These are phyloP conservation scores for Achlya hypogyna DNA, from an alignment of 352 stramenopile genomes.

Conservation along the genomic window DNA sequence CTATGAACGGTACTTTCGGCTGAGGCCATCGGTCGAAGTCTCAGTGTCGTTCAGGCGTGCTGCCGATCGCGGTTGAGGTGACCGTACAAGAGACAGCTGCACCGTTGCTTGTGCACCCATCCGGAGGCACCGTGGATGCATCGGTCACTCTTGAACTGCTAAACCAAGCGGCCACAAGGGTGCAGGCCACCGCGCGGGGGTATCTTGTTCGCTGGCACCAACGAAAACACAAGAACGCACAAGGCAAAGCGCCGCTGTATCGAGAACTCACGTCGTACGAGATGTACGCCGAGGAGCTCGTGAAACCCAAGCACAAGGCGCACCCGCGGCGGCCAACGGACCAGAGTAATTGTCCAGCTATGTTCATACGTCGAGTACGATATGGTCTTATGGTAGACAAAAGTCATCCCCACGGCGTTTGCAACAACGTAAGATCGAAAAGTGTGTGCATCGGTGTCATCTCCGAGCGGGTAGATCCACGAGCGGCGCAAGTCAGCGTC, in stretches of 20 bases:
- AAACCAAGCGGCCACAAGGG: neutral
- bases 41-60: too few relatives aligned
- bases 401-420: too few relatives aligned
- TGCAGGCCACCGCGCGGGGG: neutral
- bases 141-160: neutral
- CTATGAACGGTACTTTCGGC: neutral
- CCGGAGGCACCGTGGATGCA: neutral
- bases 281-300: neutral
- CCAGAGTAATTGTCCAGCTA: neutral
- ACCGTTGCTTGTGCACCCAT: neutral
- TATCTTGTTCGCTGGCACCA: neutral
- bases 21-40: too few relatives aligned
- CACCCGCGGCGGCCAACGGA: neutral
- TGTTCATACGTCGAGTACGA: neutral
- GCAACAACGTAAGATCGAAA: too few relatives aligned
- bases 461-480: too few relatives aligned
- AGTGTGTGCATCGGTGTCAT: too few relatives aligned
- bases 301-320: neutral
- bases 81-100: neutral
- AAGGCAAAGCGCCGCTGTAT: neutral
- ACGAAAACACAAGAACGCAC: neutral
- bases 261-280: neutral
- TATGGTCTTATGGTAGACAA: neutral
- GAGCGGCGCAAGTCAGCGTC: too few relatives aligned
- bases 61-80: too few relatives aligned